Conservation (phyloP, 805 yeast genomes). For the Spathaspora passalidarum region DNA sequence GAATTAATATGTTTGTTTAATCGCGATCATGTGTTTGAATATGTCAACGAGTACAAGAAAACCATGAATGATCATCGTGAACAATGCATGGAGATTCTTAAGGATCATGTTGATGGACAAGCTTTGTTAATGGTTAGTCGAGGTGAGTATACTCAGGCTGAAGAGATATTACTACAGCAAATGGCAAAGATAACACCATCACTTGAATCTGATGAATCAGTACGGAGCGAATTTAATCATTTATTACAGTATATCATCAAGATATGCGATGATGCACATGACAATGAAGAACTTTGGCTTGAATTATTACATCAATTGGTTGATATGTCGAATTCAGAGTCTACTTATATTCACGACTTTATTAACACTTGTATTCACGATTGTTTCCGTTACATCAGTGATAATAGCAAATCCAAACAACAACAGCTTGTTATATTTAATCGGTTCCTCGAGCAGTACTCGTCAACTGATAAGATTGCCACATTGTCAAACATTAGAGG, state of each 20-base stretch:
- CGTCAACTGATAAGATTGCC: constrained; percentile 28
- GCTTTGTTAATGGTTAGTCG: constrained; percentile 25
- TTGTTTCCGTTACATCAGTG: constrained; percentile 32
- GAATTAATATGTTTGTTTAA: constrained; percentile 21
- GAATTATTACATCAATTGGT: constrained; percentile 24
- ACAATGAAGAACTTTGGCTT: constrained; percentile 20
- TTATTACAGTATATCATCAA: constrained; percentile 31
- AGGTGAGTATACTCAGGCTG: constrained; percentile 25
- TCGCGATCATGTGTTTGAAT: constrained; percentile 11
- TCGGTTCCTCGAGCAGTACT: constrained; percentile 48
- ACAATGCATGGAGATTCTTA: constrained; percentile 15
- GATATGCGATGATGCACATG: constrained; percentile 21
- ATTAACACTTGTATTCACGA: constrained; percentile 29
- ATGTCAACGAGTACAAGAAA: constrained; percentile 11
- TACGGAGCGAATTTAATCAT: constrained; percentile 25
- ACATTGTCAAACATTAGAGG: constrained; percentile 58
- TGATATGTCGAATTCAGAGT: constrained; percentile 13
- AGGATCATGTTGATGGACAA: constrained; percentile 26
- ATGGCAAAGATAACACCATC: constrained; percentile 16
- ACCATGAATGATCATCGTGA: constrained; percentile 4
- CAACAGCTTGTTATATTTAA: constrained; percentile 48
- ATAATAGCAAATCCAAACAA: constrained; percentile 6
- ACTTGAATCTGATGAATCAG: constrained; percentile 10
- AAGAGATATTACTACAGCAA: constrained; percentile 19
- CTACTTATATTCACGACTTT: constrained; percentile 4